A percentile compares a stretch with the other conserved stretches of the same genome.
These are phyloP conservation scores for Verticillium alfalfae DNA, from an alignment of 2,329 filamentous ascomycete species.

Conservation along the genomic window DNA sequence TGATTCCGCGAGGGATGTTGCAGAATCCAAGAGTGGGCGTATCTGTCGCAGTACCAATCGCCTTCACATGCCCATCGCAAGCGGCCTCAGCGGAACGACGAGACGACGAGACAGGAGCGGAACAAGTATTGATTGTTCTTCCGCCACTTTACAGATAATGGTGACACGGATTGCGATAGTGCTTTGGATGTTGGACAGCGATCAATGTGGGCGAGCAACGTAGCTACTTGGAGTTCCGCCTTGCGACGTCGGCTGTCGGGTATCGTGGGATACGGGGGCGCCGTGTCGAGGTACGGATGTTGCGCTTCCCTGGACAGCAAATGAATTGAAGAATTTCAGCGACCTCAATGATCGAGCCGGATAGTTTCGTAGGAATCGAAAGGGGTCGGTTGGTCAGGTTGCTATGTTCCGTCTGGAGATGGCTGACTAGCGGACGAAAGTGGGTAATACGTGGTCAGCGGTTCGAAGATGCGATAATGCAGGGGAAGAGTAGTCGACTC, in stretches of 20 bases:
- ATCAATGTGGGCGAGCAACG: not conserved
- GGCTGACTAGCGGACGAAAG: not conserved
- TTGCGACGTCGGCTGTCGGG: not conserved
- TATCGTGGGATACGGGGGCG: not conserved
- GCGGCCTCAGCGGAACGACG: not conserved
- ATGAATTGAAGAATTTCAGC: not conserved
- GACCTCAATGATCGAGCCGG: not conserved
- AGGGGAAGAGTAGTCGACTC: not conserved
- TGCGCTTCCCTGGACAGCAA: not conserved
- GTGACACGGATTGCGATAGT: not conserved
- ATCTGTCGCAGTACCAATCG: not conserved
- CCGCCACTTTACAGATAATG: slow-evolving; percentile 35
- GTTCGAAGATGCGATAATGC: not conserved
- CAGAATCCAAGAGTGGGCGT: not conserved
- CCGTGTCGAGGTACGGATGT: not conserved
- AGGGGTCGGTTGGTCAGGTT: not conserved
- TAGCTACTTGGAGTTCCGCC: not conserved
- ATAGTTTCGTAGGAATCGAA: not conserved
- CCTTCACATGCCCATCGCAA: not conserved
- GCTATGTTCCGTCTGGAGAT: not conserved
- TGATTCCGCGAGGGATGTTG: not conserved
- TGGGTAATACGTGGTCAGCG: slow-evolving; percentile 1
- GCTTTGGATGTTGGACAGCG: not conserved
- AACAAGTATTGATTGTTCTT: slow-evolving; percentile 52
- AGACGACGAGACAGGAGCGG: slow-evolving; percentile 52